Base-by-base conservation (phyloP, 345 rosid genomes). In the Limnanthes douglasii region DNA sequence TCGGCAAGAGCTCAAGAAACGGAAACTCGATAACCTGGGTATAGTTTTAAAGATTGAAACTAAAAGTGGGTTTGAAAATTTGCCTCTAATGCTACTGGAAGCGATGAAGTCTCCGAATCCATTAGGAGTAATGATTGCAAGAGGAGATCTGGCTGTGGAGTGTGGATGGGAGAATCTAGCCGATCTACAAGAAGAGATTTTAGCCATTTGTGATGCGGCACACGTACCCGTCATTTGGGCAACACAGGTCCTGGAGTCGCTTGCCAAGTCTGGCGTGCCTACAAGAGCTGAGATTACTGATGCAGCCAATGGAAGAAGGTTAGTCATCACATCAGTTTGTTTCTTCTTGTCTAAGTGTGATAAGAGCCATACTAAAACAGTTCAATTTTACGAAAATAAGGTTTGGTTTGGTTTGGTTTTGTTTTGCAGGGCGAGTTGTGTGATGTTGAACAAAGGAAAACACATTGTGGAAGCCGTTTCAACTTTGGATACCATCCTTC, bases 141-240 rank as follows among this genome's bases (percentile, higher is more conserved):
- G 82, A 57, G 88, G 88, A 15, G 82, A 73, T 62, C 88, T 77
- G 45, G 88, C 82, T 0, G 88, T 77, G 19, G 88, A 77, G 43
- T 73, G 88, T 48, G 88, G 88, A 18, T 77, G 82, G 82, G 88
- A 77, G 51, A 69, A 58, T 37, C 51, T 77, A 41, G 73, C 78
- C 43, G 59, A 59, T 47, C 41, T 70, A 44, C 88, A 77, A 31
- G 78, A 77, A n/a, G 82, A 77, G 54, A 77, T 77, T 48, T 2
- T 73, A 8, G 60, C 64, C 41, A 12, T 65, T 39, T 73, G 73
- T 23, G 46, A 34, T 28, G 69, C 68, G 34, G 78, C 78, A 34
- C 52, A 56, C 18, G 19, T 69, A 22, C 83, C 88, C 16, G 76
- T 70, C 22, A 60, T 77, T 7, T 67, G 75, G 75, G 76, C 88